These are phyloP conservation scores for Ogataea nakhonphanomensis DNA, from an alignment of 805 yeast species.

Conservation along the genomic window DNA sequence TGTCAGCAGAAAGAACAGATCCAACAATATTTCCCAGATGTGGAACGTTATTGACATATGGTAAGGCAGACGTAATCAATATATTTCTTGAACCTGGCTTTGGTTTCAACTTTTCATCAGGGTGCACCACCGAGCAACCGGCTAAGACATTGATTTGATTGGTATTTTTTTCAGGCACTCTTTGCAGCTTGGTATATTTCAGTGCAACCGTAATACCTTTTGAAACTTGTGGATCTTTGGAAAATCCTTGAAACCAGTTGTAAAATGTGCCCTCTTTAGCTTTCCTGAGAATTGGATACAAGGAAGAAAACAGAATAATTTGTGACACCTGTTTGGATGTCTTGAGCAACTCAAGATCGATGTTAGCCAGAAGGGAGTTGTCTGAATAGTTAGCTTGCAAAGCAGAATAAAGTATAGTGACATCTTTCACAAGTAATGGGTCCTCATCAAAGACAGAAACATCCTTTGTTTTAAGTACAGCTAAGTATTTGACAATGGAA, in stretches of 20 bases:
- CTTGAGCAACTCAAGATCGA: slow-evolving; percentile 1
- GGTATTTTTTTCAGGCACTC: slow-evolving; percentile 41
- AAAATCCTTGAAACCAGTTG: slow-evolving; percentile 43
- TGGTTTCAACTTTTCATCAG: slow-evolving; percentile 53
- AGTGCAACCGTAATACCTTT: slow-evolving; percentile 46
- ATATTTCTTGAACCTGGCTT: slow-evolving; percentile 71
- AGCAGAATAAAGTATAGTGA: slow-evolving; percentile 40
- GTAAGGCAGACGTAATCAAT: slow-evolving; percentile 91
- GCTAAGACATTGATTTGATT: slow-evolving; percentile 29
- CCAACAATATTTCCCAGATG: slow-evolving; percentile 98
- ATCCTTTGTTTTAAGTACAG: slow-evolving; percentile 27
- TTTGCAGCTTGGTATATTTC: slow-evolving; percentile 41
- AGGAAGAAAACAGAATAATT: slow-evolving; percentile 56
- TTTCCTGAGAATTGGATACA: slow-evolving; percentile 42
- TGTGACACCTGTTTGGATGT: slow-evolving; percentile 41
- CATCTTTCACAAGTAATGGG: slow-evolving; percentile 39
- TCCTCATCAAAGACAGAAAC: slow-evolving; percentile 17
- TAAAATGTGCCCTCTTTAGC: slow-evolving; percentile 13
- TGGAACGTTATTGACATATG: slow-evolving; percentile 97
- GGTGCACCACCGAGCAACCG: slow-evolving; percentile 15
- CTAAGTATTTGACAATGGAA: slow-evolving; percentile 64
- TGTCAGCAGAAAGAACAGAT: slow-evolving; percentile 91
- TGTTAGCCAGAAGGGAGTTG: slow-evolving; percentile 6
- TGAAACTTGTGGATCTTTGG: slow-evolving; percentile 37
- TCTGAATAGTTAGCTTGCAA: slow-evolving; percentile 36